Conservation (phyloP, 345 rosid genomes). For the Acer negundo region DNA sequence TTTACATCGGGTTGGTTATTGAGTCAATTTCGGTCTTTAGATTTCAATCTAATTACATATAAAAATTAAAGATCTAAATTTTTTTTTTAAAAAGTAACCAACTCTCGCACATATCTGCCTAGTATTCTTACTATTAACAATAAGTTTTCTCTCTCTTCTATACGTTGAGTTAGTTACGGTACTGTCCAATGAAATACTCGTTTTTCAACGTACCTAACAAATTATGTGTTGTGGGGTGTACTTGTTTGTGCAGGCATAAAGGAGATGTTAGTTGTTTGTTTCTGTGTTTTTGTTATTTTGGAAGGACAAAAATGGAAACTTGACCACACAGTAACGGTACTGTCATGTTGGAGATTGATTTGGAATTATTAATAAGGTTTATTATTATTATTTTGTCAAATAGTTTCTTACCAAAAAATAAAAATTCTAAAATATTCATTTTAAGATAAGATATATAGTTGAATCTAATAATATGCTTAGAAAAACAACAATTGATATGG, state of each 20-base stretch:
- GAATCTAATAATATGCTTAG: too few relatives aligned
- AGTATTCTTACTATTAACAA: too few relatives aligned
- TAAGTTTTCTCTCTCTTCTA: neutral
- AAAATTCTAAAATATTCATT: neutral
- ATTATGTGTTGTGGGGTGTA: neutral
- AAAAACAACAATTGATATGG: too few relatives aligned
- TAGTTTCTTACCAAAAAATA: neutral
- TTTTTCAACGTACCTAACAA: conserved; percentile 3
- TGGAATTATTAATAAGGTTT: too few relatives aligned
- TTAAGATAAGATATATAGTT: neutral
- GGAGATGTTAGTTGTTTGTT: neutral
- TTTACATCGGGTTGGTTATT: too few relatives aligned
- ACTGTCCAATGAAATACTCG: neutral
- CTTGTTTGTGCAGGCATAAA: neutral
- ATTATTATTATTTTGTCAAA: too few relatives aligned
- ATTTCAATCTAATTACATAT: too few relatives aligned
- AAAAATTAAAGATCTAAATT: too few relatives aligned
- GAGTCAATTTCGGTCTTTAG: too few relatives aligned
- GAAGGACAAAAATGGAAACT: neutral
- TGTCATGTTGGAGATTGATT: too few relatives aligned
- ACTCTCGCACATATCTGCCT: too few relatives aligned
- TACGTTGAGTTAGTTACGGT: neutral
- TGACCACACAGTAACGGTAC: neutral
- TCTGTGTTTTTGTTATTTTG: neutral
- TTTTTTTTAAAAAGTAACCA: too few relatives aligned